Evolutionary conservation across 768 basidiomycete species (phyloP).

Genomic region (Boletus bicolor): DNA sequence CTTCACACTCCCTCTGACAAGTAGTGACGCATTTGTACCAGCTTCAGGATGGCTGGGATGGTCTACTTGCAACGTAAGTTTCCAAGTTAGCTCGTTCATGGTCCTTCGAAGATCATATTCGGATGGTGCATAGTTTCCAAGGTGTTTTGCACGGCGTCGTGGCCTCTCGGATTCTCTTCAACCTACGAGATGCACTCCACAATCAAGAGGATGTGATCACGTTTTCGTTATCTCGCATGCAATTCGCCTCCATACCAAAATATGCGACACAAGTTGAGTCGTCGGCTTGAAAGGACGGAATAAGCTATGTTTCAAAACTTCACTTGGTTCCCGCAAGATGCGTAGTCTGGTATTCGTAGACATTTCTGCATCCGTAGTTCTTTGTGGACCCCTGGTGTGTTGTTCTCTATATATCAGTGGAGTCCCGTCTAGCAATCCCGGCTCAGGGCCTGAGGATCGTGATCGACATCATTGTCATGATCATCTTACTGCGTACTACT

Average conservation of each 20-base stretch:
- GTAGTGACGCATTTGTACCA: neutral
- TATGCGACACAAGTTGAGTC: neutral
- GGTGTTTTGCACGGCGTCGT: slow-evolving; percentile 6
- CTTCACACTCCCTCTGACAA: neutral
- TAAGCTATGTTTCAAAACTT: neutral
- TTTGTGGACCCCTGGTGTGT: neutral
- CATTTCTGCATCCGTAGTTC: neutral
- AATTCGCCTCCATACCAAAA: neutral
- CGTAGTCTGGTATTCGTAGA: neutral
- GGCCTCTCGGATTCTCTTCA: slow-evolving; percentile 11
- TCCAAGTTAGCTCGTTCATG: neutral
- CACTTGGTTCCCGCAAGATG: no score
- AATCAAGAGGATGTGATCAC: neutral
- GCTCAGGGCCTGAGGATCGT: neutral
- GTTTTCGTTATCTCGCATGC: neutral
- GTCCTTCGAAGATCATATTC: neutral
- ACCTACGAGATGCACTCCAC: neutral
- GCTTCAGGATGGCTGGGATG: slow-evolving; percentile 2
- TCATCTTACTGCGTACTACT: no score
- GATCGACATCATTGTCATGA: neutral
- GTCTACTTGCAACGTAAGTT: neutral
- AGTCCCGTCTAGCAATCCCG: neutral
- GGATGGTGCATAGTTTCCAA: slow-evolving; percentile 5
- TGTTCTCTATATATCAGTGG: neutral
- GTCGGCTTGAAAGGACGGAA: neutral